These are phyloP conservation scores for Astraeus odoratus DNA, from an alignment of 768 basidiomycete genomes.

Conservation along the genomic window DNA sequence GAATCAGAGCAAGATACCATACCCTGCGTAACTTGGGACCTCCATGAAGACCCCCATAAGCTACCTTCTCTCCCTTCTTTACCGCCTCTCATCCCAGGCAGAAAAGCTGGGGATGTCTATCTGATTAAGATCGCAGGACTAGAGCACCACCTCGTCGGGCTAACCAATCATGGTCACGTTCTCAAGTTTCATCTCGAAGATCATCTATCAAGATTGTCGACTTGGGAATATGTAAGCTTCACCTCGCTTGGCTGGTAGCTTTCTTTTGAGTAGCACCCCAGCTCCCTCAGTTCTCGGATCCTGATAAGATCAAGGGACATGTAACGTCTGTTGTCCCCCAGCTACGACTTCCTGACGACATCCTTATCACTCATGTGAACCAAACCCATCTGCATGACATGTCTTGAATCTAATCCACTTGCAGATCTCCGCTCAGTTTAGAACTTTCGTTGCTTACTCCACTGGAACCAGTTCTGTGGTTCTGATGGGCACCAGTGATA, in stretches of 20 bases:
- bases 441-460: slow-evolving; percentile 77
- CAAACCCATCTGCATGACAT: background rate
- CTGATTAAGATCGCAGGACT: slow-evolving; percentile 80
- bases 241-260: background rate
- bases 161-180: slow-evolving; percentile 78
- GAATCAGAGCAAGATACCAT: slow-evolving; percentile 38
- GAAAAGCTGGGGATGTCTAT: slow-evolving; percentile 29
- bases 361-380: slow-evolving; percentile 76
- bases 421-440: slow-evolving; percentile 81
- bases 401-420: slow-evolving; percentile 7
- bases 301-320: slow-evolving; percentile 40
- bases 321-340: slow-evolving; percentile 36
- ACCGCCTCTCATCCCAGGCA: slow-evolving; percentile 37
- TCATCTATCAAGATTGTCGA: slow-evolving; percentile 32
- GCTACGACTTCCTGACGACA: slow-evolving; percentile 34
- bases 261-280: slow-evolving; percentile 21
- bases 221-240: slow-evolving; percentile 71
- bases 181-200: slow-evolving; percentile 49
- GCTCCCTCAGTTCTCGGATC: slow-evolving; percentile 72
- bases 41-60: slow-evolving; percentile 45
- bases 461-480: slow-evolving; percentile 65
- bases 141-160: slow-evolving; percentile 63
- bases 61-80: slow-evolving; percentile 58
- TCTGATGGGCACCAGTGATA: slow-evolving; percentile 57
- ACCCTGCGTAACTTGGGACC: slow-evolving; percentile 54